Percentiles rank a stretch among this genome's conserved stretches.
These are phyloP conservation scores for Sporothrix inflata DNA, from an alignment of 2,329 filamentous ascomycete genomes.

Conservation along the genomic window DNA sequence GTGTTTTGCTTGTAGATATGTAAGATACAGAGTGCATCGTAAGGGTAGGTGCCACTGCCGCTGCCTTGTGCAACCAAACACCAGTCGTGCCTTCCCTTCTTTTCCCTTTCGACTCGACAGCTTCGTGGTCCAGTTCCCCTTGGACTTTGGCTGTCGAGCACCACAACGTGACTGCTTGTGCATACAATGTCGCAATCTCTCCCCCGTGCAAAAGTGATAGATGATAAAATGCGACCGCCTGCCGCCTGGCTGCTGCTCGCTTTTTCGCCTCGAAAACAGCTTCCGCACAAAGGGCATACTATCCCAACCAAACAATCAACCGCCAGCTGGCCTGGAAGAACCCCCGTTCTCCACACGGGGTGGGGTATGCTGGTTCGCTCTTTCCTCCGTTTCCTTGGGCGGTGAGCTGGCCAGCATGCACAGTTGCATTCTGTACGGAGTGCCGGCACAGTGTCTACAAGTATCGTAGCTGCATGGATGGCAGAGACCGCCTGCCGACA, in stretches of 20 bases:
- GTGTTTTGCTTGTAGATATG: background rate
- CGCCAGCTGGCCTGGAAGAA: background rate
- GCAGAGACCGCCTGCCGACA: background rate
- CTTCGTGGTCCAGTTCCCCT: background rate
- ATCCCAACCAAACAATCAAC: background rate
- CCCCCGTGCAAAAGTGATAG: background rate
- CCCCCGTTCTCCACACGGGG: conserved; percentile 2
- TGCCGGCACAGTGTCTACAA: conserved; percentile 2
- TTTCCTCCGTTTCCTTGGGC: conserved; percentile 6
- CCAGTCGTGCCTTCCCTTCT: background rate
- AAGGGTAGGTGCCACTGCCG: background rate
- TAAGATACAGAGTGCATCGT: background rate
- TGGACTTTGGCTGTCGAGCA: background rate
- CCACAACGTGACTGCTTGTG: background rate
- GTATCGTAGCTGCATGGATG: background rate
- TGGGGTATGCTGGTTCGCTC: conserved; percentile 3
- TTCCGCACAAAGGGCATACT: background rate
- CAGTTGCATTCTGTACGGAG: conserved; percentile 10
- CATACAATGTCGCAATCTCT: background rate
- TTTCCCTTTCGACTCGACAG: background rate
- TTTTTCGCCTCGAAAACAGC: background rate
- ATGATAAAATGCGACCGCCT: background rate
- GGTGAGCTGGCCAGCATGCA: conserved; percentile 15
- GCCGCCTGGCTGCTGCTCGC: background rate
- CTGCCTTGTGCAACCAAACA: background rate